These are phyloP conservation scores for Calonectria hawksworthii DNA, from an alignment of 2,329 filamentous ascomycete genomes.

Conservation along the genomic window DNA sequence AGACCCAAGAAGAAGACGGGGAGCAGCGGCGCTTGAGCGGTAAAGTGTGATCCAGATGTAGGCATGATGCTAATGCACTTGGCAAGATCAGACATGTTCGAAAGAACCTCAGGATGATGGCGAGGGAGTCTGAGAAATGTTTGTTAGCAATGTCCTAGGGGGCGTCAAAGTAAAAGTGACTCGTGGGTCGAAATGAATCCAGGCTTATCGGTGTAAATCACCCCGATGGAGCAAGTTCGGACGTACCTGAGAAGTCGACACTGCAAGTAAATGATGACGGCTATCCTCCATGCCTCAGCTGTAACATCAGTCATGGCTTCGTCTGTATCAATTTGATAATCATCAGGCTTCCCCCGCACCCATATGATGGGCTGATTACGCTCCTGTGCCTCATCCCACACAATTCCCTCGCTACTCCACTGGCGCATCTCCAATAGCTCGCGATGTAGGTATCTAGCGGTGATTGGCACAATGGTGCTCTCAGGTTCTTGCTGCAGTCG, in stretches of 20 bases:
- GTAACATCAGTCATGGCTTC: slow-evolving; percentile 56
- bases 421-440: slow-evolving; percentile 52
- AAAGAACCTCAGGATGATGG: slow-evolving; percentile 52
- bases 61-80: slow-evolving; percentile 57
- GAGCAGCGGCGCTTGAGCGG: slow-evolving; percentile 57
- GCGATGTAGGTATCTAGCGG: slow-evolving; percentile 43
- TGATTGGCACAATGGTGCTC: slow-evolving; percentile 49
- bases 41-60: slow-evolving; percentile 56
- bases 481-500: slow-evolving; percentile 51
- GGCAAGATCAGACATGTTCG: slow-evolving; percentile 50
- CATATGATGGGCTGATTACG: slow-evolving; percentile 44
- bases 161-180: too few relatives aligned
- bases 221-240: too few relatives aligned
- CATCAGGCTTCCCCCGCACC: slow-evolving; percentile 44
- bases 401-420: slow-evolving; percentile 51
- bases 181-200: neutral
- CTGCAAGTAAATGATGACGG: slow-evolving; percentile 55
- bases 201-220: neutral
- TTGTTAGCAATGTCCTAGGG: neutral
- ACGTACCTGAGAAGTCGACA: slow-evolving; percentile 55
- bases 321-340: slow-evolving; percentile 45
- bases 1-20: slow-evolving; percentile 58
- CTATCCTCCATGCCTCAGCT: slow-evolving; percentile 58
- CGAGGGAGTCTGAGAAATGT: slow-evolving; percentile 51
- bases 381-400: slow-evolving; percentile 37